Conservation (phyloP, 2,329 filamentous ascomycete genomes). For the Rhexocercosporidium sp. region DNA sequence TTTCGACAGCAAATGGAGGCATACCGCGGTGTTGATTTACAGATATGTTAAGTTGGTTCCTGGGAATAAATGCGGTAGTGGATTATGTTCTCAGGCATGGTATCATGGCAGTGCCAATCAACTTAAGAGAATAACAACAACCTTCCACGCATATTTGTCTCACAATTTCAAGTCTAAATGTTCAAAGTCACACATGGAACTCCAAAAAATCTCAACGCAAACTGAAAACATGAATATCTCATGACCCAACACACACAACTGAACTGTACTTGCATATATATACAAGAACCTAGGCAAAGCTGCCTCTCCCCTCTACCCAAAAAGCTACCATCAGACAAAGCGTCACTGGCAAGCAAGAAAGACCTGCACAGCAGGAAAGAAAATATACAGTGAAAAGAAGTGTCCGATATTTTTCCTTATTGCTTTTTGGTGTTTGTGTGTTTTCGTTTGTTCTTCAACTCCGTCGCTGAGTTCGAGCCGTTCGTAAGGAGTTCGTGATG, state of each 20-base stretch:
- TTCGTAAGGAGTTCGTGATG: background rate
- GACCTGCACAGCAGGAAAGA: constrained; percentile 13
- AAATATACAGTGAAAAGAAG: constrained; percentile 13
- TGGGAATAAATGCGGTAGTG: too few species aligned
- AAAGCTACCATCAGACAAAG: background rate
- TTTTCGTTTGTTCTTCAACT: background rate
- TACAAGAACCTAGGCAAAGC: constrained; percentile 13
- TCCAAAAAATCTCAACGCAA: background rate
- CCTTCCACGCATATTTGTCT: too few species aligned
- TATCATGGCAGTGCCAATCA: too few species aligned
- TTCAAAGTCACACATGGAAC: background rate
- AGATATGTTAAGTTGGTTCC: too few species aligned
- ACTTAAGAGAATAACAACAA: too few species aligned
- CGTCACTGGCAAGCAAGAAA: background rate
- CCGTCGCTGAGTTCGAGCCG: background rate
- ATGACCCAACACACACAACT: background rate
- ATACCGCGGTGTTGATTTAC: too few species aligned
- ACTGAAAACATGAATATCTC: background rate
- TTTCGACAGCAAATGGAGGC: too few species aligned
- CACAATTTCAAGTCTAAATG: background rate
- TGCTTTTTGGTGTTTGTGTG: background rate
- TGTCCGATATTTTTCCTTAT: background rate
- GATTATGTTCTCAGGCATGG: too few species aligned
- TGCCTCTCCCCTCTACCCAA: constrained; percentile 5
- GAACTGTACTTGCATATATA: constrained; percentile 10